phyloP scores from a whole-genome alignment of 768 basidiomycete genomes.

The Auriscalpium vulgare region DNA sequence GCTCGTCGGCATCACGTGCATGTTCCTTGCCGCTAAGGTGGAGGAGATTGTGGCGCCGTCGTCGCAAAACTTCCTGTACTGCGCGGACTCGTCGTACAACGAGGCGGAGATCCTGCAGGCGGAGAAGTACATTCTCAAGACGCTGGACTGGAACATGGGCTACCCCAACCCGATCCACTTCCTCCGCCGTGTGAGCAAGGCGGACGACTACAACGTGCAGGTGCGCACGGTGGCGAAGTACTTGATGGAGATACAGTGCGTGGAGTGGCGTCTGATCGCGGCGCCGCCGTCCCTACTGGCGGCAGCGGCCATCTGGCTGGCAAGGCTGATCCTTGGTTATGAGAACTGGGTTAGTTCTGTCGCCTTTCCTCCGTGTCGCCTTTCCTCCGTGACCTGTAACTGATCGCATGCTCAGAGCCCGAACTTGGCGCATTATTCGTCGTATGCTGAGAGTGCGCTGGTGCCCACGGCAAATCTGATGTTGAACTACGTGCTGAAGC shows the following conservation, averaged over 20 bases:
- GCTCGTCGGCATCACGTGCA: slow-evolving; percentile 80
- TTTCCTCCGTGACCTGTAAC: neutral
- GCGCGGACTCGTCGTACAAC: slow-evolving; percentile 70
- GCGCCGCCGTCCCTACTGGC: slow-evolving; percentile 73
- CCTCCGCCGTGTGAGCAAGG: slow-evolving; percentile 85
- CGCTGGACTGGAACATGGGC: slow-evolving; percentile 77
- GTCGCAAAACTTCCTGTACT: slow-evolving; percentile 69
- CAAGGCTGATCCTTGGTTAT: slow-evolving; percentile 67
- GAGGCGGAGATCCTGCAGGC: slow-evolving; percentile 81
- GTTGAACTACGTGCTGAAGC: slow-evolving; percentile 78
- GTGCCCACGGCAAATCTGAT: slow-evolving; percentile 79
- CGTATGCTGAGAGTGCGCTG: slow-evolving; percentile 73
- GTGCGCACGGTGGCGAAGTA: slow-evolving; percentile 87
- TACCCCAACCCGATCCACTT: slow-evolving; percentile 88
- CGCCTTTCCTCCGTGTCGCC: neutral
- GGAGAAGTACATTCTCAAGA: slow-evolving; percentile 81
- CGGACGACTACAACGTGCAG: slow-evolving; percentile 83
- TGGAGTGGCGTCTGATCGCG: slow-evolving; percentile 74
- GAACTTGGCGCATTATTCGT: slow-evolving; percentile 82
- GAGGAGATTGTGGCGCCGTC: slow-evolving; percentile 90
- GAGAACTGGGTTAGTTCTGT: slow-evolving; percentile 71
- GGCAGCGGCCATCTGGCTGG: slow-evolving; percentile 83
- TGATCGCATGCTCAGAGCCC: slow-evolving; percentile 45
- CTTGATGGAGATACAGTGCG: slow-evolving; percentile 74
- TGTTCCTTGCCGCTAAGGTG: slow-evolving; percentile 86